Percentiles rank a stretch among this genome's conserved stretches.
phyloP scores from a whole-genome alignment of 257 asterid genomes.

The Rehmannia glutinosa region DNA sequence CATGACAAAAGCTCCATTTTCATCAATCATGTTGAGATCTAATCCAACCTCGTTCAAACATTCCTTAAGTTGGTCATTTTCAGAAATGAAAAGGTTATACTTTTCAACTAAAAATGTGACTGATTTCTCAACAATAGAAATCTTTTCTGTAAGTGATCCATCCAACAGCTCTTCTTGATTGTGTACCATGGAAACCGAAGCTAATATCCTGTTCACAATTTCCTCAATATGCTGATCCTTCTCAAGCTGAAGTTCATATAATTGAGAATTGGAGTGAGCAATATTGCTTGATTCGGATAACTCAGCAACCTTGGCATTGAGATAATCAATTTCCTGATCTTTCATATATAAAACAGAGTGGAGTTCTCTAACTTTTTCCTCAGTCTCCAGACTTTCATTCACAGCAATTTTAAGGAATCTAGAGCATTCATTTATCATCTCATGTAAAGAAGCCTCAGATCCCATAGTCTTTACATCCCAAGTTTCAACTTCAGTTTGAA shows the following conservation, averaged over 20 bases:
- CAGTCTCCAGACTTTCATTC: conserved; percentile 28
- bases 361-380: conserved; percentile 43
- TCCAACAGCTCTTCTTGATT: conserved; percentile 42
- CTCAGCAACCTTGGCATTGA: conserved; percentile 49
- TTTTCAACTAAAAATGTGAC: conserved; percentile 43
- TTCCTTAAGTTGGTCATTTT: conserved; percentile 47
- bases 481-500: too few species aligned
- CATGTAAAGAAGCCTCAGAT: conserved; percentile 43
- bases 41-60: conserved; percentile 46
- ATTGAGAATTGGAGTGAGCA: conserved; percentile 30
- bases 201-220: conserved; percentile 44
- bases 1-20: conserved; percentile 38
- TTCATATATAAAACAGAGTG: conserved; percentile 39
- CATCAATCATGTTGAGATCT: conserved; percentile 44
- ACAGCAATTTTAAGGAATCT: conserved; percentile 31
- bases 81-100: conserved; percentile 48
- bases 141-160: conserved; percentile 49
- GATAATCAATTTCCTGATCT: conserved; percentile 60
- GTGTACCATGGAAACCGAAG: conserved; percentile 39
- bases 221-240: conserved; percentile 47
- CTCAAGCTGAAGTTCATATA: conserved; percentile 36
- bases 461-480: too few species aligned
- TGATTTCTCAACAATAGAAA: conserved; percentile 53
- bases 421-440: conserved; percentile 51
- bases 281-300: conserved; percentile 35